phyloP scores from a whole-genome alignment of 306 rosid species.

The Lablab purpureus region DNA sequence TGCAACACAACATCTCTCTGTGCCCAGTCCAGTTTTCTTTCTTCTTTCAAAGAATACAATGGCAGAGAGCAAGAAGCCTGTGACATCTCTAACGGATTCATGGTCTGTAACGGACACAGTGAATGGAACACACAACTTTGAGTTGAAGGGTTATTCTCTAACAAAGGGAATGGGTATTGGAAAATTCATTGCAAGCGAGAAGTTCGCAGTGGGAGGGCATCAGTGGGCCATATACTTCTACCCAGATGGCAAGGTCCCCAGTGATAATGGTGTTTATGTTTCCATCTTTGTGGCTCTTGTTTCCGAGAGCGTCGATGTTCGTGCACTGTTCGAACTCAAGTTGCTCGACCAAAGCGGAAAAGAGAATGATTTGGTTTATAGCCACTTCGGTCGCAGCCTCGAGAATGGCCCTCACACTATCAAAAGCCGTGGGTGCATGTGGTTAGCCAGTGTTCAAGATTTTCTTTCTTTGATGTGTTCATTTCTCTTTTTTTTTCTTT shows the following conservation, averaged over 20 bases:
- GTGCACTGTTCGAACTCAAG: conserved; percentile 86
- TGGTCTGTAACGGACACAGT: conserved; percentile 81
- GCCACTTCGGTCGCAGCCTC: conserved; percentile 82
- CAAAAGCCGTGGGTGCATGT: conserved; percentile 87
- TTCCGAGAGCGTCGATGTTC: conserved; percentile 78
- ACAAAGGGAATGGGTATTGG: conserved; percentile 93
- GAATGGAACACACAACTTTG: conserved; percentile 89
- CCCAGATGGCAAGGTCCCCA: conserved; percentile 88
- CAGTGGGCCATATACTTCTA: conserved; percentile 95
- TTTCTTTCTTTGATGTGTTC: not conserved
- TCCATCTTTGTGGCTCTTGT: conserved; percentile 87
- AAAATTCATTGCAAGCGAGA: conserved; percentile 85
- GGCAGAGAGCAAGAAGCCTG: conserved; percentile 7
- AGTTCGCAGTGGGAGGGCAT: conserved; percentile 81
- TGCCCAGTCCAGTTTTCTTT: no score
- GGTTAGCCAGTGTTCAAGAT: conserved; percentile 52
- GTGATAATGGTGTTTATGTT: conserved; percentile 81
- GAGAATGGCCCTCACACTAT: conserved; percentile 89
- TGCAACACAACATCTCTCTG: not conserved
- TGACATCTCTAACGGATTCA: conserved; percentile 68
- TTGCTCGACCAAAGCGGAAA: conserved; percentile 79
- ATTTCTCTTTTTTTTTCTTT: not conserved
- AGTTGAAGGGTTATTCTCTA: conserved; percentile 80
- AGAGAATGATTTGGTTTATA: conserved; percentile 78
- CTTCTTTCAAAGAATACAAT: not conserved